phyloP scores from a whole-genome alignment of 179 eudicot genomes.

The Beta corolliflora region DNA sequence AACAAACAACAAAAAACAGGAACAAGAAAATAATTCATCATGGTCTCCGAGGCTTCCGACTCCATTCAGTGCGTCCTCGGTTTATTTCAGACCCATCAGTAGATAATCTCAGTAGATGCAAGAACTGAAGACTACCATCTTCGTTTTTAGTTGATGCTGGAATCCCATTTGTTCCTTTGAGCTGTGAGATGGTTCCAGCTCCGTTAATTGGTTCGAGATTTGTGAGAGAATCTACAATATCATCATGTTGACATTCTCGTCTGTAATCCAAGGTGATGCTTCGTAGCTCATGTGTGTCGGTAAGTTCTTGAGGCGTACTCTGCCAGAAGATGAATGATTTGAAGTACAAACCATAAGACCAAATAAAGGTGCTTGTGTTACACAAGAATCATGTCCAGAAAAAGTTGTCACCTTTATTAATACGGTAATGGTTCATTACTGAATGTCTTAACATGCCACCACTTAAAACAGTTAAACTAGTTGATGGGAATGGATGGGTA shows the following conservation, averaged over 20 bases:
- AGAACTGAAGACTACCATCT: slow-evolving; percentile 50
- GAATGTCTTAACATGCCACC: no score
- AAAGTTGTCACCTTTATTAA: no score
- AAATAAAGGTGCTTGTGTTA: neutral
- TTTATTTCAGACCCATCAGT: slow-evolving; percentile 70
- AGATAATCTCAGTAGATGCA: slow-evolving; percentile 76
- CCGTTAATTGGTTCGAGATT: slow-evolving; percentile 43
- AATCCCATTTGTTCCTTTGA: slow-evolving; percentile 54
- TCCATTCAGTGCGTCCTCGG: slow-evolving; percentile 91
- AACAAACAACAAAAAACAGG: slow-evolving; percentile 7
- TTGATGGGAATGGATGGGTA: no score
- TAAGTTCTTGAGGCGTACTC: slow-evolving; percentile 88
- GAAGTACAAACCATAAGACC: neutral
- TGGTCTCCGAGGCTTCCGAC: slow-evolving; percentile 49
- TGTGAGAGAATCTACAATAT: slow-evolving; percentile 84
- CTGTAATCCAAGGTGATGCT: slow-evolving; percentile 89
- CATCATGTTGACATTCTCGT: slow-evolving; percentile 90
- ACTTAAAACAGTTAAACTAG: no score
- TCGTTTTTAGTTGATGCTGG: slow-evolving; percentile 36
- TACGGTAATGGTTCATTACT: no score
- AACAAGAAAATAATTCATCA: neutral
- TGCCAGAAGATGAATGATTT: slow-evolving; percentile 29
- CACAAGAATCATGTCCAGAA: no score
- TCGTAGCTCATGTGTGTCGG: slow-evolving; percentile 76
- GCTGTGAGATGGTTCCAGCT: slow-evolving; percentile 26